Base-by-base conservation (phyloP, 139 green algal genomes). In the Asterochloris erici region DNA sequence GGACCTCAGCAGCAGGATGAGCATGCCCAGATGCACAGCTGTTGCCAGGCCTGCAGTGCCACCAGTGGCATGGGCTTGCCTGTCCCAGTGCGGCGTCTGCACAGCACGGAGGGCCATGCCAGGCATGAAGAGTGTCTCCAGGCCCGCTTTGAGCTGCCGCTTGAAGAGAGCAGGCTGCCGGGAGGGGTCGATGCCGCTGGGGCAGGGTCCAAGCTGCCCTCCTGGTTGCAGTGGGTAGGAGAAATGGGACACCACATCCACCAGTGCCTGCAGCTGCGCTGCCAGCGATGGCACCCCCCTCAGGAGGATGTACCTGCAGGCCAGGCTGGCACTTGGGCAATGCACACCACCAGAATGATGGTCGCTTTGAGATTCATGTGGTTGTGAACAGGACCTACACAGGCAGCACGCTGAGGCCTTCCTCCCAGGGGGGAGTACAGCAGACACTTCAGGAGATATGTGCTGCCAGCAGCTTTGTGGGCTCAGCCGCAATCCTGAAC, bases 161-260 rank as follows among this genome's bases (percentile, higher is more conserved):
- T 54, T 54, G 38, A 54, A 54, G 38, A 54, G 38, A 54, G 38
- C 38, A 54, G 38, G 38, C 77, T 70, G 60, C 17, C 24, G 69
- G 0, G 62, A 21, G 11, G 77, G 77, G 54, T 81, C 62, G 9
- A 81, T 62, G 23, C 61, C 24, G n/a, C 21, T 26, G 23, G n/a
- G 77, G 61, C 54, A 28, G 60, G 62, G 62, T 10, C 14, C 60
- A 23, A 81, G 62, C 17, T 17, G 19, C 17, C 60, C 77, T 60
- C 24, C 64, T 17, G 47, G 81, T 60, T 74, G 63, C 28, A 88
- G 76, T 69, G 79, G 81, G 69, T 85, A 88, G 11, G 84, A 88
- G 77, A 81, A 81, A 13, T 28, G n/a, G 11, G 61, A 74, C 10
- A 87, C 74, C 9, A 38, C n/a, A 1, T 54, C 10, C 10, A 60